A percentile compares a stretch with the other conserved stretches of the same genome.
Conservation (phyloP, 306 rosid genomes). For the Betula pendula region DNA sequence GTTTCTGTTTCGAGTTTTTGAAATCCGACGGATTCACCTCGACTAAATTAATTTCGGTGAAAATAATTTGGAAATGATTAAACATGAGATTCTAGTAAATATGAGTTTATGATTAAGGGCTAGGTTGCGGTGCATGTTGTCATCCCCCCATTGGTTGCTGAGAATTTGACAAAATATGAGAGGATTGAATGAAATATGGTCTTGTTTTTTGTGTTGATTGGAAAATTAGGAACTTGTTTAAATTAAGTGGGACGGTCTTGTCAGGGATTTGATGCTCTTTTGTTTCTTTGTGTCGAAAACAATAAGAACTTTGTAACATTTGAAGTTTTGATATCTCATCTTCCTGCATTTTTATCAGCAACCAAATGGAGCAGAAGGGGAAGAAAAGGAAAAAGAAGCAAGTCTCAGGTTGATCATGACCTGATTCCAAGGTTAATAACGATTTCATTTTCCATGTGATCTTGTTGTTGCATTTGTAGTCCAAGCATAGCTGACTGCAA, state of each 20-base stretch:
- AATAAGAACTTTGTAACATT: conserved; percentile 10
- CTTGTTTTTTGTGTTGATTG: not conserved
- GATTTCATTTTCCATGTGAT: conserved; percentile 4
- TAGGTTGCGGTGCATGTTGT: not conserved
- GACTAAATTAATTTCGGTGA: not conserved
- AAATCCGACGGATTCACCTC: not conserved
- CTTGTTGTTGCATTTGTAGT: conserved; percentile 9
- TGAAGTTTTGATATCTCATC: conserved; percentile 42
- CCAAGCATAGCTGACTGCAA: conserved; percentile 15
- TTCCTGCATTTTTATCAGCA: conserved; percentile 53
- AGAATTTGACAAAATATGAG: not conserved
- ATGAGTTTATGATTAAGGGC: not conserved
- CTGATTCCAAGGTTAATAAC: conserved; percentile 35
- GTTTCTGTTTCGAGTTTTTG: not conserved
- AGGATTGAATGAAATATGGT: not conserved
- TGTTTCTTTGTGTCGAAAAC: conserved; percentile 12
- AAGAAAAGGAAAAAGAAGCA: conserved; percentile 41
- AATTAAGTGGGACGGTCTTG: not conserved
- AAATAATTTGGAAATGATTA: not conserved
- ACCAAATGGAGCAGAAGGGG: conserved; percentile 47
- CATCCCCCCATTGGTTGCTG: not conserved
- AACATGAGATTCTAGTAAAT: not conserved
- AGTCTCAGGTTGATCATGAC: conserved; percentile 38
- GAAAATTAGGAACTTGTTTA: not conserved
- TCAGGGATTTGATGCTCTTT: conserved; percentile 13